Evolutionary conservation across 768 basidiomycete species (phyloP).

Genomic region (Exsudoporus frostii): DNA sequence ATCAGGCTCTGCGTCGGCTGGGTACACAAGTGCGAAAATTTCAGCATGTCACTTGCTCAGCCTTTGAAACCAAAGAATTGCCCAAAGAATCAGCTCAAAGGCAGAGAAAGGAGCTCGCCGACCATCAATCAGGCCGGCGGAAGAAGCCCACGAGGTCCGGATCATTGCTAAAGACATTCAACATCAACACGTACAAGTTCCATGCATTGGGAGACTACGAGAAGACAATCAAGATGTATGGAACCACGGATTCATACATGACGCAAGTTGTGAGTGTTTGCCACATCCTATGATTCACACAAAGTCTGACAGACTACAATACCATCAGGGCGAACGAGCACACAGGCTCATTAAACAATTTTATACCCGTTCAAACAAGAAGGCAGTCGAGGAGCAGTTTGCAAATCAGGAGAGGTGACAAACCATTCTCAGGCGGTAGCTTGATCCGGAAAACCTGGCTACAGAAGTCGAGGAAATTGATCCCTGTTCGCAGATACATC

Average conservation of each 20-base stretch:
- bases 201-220: no score
- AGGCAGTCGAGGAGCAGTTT: neutral
- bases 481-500: neutral
- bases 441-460: no score
- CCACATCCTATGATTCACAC: no score
- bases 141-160: no score
- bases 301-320: no score
- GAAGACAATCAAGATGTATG: no score
- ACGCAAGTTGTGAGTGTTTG: no score
- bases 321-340: neutral
- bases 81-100: neutral
- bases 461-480: neutral
- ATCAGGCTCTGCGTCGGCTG: neutral
- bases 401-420: conserved; percentile 4
- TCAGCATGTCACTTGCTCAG: neutral
- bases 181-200: no score
- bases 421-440: neutral
- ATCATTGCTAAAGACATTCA: no score
- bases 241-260: no score
- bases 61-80: neutral
- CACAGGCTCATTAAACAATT: conserved; percentile 20
- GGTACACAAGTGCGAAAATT: neutral
- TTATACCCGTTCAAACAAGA: conserved; percentile 24
- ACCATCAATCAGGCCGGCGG: neutral
- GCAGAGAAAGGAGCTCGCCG: conserved; percentile 8